Percentiles rank a stretch among this genome's conserved stretches.
Conservation (phyloP, 176 grass and related monocot species). For the Zoysia japonica region DNA sequence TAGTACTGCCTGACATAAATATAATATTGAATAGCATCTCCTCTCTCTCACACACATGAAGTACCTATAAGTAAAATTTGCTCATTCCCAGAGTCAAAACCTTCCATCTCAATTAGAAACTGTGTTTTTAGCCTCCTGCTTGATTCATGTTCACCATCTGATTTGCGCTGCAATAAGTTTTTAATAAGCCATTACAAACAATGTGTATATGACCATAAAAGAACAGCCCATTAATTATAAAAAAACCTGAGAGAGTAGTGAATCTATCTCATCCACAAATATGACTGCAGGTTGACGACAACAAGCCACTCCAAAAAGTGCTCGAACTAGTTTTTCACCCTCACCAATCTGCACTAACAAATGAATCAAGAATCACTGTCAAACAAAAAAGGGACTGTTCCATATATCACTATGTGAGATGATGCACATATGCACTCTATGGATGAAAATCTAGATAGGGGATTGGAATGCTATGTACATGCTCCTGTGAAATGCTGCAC, state of each 20-base stretch:
- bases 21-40: conserved; percentile 4
- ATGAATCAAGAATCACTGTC: conserved; percentile 11
- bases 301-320: conserved; percentile 91
- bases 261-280: conserved; percentile 98
- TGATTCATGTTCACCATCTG: conserved; percentile 98
- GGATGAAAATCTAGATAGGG: background rate
- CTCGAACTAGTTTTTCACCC: conserved; percentile 92
- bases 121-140: conserved; percentile 98
- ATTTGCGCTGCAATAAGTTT: conserved; percentile 80
- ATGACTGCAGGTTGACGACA: conserved; percentile 98
- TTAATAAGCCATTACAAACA: conserved; percentile 34
- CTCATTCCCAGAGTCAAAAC: conserved; percentile 85
- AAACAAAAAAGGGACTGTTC: conserved; percentile 22
- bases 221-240: conserved; percentile 15
- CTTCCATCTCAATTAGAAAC: conserved; percentile 99
- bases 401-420: background rate
- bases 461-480: background rate
- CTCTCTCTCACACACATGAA: conserved; percentile 4
- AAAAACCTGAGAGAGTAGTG: conserved; percentile 84
- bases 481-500: background rate
- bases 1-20: conserved; percentile 11
- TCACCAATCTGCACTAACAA: conserved; percentile 82
- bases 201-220: conserved; percentile 30
- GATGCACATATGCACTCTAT: background rate
- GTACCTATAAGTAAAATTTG: conserved; percentile 97